Base-by-base conservation (phyloP, 2,329 filamentous ascomycete species). In the Fusarium foetens region DNA sequence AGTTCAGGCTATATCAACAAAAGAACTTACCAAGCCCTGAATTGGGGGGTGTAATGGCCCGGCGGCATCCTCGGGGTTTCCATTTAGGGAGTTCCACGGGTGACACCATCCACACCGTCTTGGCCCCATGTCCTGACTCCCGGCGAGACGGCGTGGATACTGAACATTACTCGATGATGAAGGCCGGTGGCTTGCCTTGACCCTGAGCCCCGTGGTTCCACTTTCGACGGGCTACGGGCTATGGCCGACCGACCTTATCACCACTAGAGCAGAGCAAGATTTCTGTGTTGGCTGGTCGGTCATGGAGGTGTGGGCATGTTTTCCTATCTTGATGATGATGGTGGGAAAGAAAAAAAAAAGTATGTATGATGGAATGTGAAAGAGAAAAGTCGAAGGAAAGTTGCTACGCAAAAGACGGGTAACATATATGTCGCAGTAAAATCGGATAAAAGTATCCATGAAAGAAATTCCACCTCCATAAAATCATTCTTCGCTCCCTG, bases 61-160 rank as follows among this genome's bases (percentile, higher is more conserved):
- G 68, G 73, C 63, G 68, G 58, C 66, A 69, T 63, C 64, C 73
- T 76, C 75, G 75, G 74, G 63, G 52, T 71, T 76, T 72, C 74
- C 74, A 54, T 42, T 62, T 76, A 75, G 73, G 75, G 73, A 71
- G 49, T 64, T 51, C 51, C 63, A 70, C 59, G 45, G 36, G 58
- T 68, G 60, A 70, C 69, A 72, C 62, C 62, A 75, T 72, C 70
- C 63, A 73, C 58, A 68, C 52, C 63, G 66, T 64, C 62, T 52
- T 70, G 27, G 39, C 33, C 31, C 33, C 38, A 41, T 42, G 48
- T 57, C 49, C 58, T 70, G 63, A 58, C 61, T 62, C 61, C 70
- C 66, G 63, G 70, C 46, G 33, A 58, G 60, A 54, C 68, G 67
- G 64, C 71, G 69, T 66, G 51, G 62, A 48, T 46, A 63, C 66